Percentiles rank a stretch among this genome's conserved stretches.
These are phyloP conservation scores for Acanthamoeba castellanii DNA, from an alignment of 208 protist species.

Conservation along the genomic window DNA sequence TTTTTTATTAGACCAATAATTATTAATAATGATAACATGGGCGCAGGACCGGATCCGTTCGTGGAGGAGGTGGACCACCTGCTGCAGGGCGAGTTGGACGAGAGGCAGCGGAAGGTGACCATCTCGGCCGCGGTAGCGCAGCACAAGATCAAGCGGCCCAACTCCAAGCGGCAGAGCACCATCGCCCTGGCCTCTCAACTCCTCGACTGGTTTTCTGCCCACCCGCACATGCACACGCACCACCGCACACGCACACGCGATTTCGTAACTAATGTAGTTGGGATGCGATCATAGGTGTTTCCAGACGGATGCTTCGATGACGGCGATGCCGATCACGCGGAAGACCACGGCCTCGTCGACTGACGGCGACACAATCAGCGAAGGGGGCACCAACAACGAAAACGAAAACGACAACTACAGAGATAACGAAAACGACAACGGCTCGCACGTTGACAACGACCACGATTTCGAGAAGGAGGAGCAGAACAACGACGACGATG, in stretches of 20 bases:
- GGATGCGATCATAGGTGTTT: neutral
- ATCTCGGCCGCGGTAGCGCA: neutral
- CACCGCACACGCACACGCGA: neutral
- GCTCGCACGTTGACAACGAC: neutral
- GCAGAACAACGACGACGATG: neutral
- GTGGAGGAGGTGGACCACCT: neutral
- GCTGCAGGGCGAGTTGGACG: slow-evolving; percentile 3
- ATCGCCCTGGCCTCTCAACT: slow-evolving; percentile 18
- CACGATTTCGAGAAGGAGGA: neutral
- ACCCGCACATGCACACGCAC: neutral
- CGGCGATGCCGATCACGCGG: neutral
- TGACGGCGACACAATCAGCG: neutral
- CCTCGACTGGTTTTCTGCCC: neutral
- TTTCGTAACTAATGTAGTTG: neutral
- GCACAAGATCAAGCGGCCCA: neutral
- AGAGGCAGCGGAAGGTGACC: neutral
- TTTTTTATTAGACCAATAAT: neutral
- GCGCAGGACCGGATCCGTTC: neutral
- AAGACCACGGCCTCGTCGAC: neutral
- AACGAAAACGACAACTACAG: neutral
- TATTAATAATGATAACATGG: neutral
- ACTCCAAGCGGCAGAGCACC: neutral
- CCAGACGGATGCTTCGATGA: neutral
- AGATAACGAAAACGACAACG: neutral
- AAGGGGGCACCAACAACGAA: neutral